phyloP scores from a whole-genome alignment of 2,329 filamentous ascomycete species.

The Taxawa tesnikishii region DNA sequence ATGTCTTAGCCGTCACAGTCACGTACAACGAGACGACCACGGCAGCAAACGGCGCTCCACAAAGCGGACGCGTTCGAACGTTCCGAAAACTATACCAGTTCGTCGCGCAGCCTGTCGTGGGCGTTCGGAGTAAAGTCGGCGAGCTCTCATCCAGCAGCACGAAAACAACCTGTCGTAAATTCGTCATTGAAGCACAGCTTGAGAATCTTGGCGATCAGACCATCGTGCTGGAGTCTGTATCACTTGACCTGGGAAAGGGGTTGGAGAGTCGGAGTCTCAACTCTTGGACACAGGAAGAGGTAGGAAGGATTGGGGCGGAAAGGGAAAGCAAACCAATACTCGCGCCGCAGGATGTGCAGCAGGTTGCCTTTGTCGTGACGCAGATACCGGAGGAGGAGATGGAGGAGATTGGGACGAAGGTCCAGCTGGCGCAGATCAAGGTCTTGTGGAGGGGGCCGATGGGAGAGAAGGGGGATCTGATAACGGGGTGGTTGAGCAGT shows the following conservation, averaged over 20 bases:
- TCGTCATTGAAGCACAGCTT: conserved; percentile 83
- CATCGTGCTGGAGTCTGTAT: conserved; percentile 59
- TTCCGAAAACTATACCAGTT: conserved; percentile 97
- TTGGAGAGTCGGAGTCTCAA: conserved; percentile 13
- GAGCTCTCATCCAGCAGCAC: conserved; percentile 34
- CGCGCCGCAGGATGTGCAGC: conserved; percentile 50
- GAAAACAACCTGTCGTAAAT: conserved; percentile 36
- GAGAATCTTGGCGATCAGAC: conserved; percentile 85
- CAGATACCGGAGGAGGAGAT: conserved; percentile 36
- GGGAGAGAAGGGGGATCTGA: conserved; percentile 78
- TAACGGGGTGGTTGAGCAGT: conserved; percentile 56
- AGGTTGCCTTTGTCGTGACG: conserved; percentile 52
- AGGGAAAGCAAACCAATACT: conserved; percentile 32
- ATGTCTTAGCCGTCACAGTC: conserved; percentile 86
- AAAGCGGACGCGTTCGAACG: conserved; percentile 56
- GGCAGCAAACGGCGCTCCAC: conserved; percentile 1
- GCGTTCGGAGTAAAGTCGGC: conserved; percentile 81
- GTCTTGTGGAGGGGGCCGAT: conserved; percentile 84
- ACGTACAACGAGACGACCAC: conserved; percentile 78
- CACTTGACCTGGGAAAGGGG: conserved; percentile 16
- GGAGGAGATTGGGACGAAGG: conserved; percentile 30
- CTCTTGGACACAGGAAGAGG: conserved; percentile 15
- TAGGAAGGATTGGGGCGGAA: conserved; percentile 5
- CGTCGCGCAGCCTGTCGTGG: conserved; percentile 77
- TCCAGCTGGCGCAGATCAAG: conserved; percentile 67